phyloP scores from a whole-genome alignment of 139 green algal species.

The Parachlorella kessleri region DNA sequence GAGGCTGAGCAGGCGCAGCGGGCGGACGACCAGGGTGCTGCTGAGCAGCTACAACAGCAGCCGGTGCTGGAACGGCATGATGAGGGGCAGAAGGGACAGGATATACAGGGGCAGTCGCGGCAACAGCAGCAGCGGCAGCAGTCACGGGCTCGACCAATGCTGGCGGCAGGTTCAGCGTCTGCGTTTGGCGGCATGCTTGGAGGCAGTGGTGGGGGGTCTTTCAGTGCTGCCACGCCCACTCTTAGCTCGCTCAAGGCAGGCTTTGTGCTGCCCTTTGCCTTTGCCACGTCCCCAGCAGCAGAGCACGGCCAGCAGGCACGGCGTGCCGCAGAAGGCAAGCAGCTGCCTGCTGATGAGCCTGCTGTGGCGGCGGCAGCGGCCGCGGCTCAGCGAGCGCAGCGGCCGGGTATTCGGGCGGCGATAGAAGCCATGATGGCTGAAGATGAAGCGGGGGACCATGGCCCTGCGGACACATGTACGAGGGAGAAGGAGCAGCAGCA shows the following conservation, averaged over 20 bases:
- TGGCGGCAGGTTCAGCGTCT: background rate
- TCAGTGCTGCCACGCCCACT: background rate
- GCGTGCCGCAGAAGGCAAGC: no score
- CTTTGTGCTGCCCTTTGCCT: constrained; percentile 8
- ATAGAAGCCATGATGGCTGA: constrained; percentile 25
- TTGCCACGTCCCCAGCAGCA: background rate
- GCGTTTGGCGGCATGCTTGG: background rate
- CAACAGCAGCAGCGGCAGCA: constrained; percentile 10
- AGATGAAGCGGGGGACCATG: background rate
- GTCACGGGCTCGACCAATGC: background rate
- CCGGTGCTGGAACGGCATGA: background rate
- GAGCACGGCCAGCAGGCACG: background rate
- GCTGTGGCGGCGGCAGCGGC: background rate
- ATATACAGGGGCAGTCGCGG: background rate
- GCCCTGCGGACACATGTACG: background rate
- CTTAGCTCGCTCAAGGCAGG: constrained; percentile 1
- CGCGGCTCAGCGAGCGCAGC: background rate
- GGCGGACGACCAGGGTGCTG: no score
- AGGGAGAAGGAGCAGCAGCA: background rate
- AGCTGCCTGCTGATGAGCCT: background rate
- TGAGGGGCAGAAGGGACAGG: background rate
- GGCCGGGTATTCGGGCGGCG: constrained; percentile 21
- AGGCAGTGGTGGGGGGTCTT: background rate
- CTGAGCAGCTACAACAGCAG: no score
- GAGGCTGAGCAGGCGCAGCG: background rate